Base-by-base conservation (phyloP, 2,329 filamentous ascomycete species). In the Fusarium heterosporum region DNA sequence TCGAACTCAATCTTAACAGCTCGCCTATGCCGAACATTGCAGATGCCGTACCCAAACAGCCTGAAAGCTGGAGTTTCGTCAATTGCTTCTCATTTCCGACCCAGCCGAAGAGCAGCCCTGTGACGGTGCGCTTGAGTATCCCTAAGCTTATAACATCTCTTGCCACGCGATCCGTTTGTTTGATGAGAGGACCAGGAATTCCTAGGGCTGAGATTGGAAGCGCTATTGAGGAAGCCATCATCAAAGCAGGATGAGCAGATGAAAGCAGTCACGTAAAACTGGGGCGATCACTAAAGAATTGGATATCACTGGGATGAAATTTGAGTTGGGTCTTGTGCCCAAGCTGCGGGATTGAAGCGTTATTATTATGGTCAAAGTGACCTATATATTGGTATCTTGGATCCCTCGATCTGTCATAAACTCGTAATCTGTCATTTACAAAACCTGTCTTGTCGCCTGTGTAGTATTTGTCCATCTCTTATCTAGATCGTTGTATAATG, bases 31-130 rank as follows among this genome's bases (percentile, higher is more conserved):
- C 49, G 6, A 40, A 54, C 6, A 42, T 67, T 6, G 28, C 16
- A 16, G 49, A 56, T 2, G 36, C 46, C 14, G 22, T 59, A 3
- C 40, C 67, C 4, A 46, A 56, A 5, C 71, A 73, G 13, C 68
- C 71, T 1, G 71, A 72, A n/a, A 73, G 71, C 34, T 73, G 71
- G 71, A 73, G 71, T 17, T 73, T 72, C 8, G 71, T 73, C 32
- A 64, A 73, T 17, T 73, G 72, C 29, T 73, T 73, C 43, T 69
- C 64, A 0, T 66, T 71, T 32, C 60, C 64, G 2, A 47, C 60
- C 1, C 49, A 69, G 11, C 50, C 67, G 2, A 64, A 61, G 38
- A 41, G 66, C 8, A 50, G 47, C 8, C 53, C 52, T 12, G 36
- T 69, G 2, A 71, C 53, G 1, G 61, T 74, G 47, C 55, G 62